Evolutionary conservation across 2,329 filamentous ascomycete genomes (phyloP), one percentile per base, ranked within the genome.

Genomic region (Lecanosticta acicola): DNA sequence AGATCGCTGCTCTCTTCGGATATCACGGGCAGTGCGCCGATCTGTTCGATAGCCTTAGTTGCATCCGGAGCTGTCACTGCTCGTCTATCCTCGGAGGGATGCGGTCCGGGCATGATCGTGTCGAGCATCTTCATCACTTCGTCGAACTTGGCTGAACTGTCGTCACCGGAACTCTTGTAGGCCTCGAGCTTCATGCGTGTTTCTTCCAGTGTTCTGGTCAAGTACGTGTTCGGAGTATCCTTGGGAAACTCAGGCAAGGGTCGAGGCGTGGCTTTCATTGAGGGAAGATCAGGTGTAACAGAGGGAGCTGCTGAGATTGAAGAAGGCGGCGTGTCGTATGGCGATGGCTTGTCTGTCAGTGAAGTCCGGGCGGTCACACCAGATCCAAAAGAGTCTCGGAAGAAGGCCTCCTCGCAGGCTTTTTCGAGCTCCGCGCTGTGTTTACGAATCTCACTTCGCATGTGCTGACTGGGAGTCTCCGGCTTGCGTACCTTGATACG

Each of bases 331-430:
- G 54, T 56, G 21, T 56, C 47, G 40, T 56, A 56, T 21, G 51
- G 51, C 20, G 51, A 50, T 16, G 37, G 51, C 32, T 48, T 50
- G 20, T 56, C 67, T 4, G 70, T 68, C 3, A 63, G 60, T 14
- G 68, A 67, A 19, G 57, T 56, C 7, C 49, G 48, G 1, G 73
- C 75, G 3, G 68, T 68, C 19, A 68, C 65, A 41, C 73, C 79
- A 2, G 77, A 76, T 36, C 72, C 72, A 17, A 76, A 66, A 0
- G 75, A 83, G 44, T 71, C 76, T 56, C 84, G 81, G 61, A 87
- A 90, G 71, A 97, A 96, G 1, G 90, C 90, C 59, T 93, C 87
- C 60, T 97, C 90, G 60, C 90, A 94, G 48, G 93, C 87, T 66
- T 88, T 87, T 40, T 88, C 87, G 50, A 96, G 82, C 58, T 88